These are phyloP conservation scores for Aotearoamyces nothofagi DNA, from an alignment of 2,329 filamentous ascomycete genomes.

Conservation along the genomic window DNA sequence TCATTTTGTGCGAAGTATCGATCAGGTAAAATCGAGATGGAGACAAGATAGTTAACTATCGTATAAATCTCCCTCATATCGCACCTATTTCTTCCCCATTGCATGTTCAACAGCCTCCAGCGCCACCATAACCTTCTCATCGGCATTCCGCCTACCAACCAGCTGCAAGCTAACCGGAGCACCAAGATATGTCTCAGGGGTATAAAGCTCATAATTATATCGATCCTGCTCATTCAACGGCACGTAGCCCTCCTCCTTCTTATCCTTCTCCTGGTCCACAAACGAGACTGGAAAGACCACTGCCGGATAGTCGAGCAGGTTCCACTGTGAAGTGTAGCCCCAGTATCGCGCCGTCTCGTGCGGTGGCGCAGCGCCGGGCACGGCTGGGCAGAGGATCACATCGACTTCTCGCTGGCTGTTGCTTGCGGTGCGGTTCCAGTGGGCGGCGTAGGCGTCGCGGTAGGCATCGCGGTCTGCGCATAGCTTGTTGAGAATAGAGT, in stretches of 20 bases:
- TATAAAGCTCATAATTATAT: conserved; percentile 17
- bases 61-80: too few species aligned
- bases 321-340: conserved; percentile 54
- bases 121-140: conserved; percentile 22
- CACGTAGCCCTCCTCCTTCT: conserved; percentile 14
- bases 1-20: too few species aligned
- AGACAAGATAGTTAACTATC: too few species aligned
- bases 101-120: conserved; percentile 19
- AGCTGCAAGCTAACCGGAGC: conserved; percentile 26
- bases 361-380: conserved; percentile 37
- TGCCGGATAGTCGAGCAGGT: conserved; percentile 51
- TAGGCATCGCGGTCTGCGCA: too few species aligned
- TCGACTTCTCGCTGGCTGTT: too few species aligned
- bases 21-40: too few species aligned
- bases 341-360: conserved; percentile 35
- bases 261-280: conserved; percentile 16
- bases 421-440: conserved; percentile 16
- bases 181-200: conserved; percentile 22
- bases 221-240: conserved; percentile 19
- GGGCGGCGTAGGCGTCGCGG: not conserved
- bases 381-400: conserved; percentile 41
- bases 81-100: too few species aligned
- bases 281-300: conserved; percentile 40
- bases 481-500: too few species aligned
- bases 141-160: conserved; percentile 22